Percentiles rank a stretch among this genome's conserved stretches.
These are phyloP conservation scores for Amborella trichopoda DNA, from an alignment of 164 flowering plant species.

Conservation along the genomic window DNA sequence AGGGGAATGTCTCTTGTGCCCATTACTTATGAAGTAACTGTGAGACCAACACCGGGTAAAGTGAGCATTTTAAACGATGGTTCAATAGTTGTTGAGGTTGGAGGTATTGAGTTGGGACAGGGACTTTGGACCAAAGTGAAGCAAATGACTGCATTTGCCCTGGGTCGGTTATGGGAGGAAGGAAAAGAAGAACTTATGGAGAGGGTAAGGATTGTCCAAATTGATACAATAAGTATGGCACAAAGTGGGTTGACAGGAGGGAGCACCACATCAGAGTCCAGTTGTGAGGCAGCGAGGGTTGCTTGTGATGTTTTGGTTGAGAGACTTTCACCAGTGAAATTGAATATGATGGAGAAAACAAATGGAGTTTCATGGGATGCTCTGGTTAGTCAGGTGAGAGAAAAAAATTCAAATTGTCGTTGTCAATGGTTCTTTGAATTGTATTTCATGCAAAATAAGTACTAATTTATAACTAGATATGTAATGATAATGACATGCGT, in stretches of 20 bases:
- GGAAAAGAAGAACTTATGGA: constrained; percentile 43
- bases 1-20: constrained; percentile 81
- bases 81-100: constrained; percentile 84
- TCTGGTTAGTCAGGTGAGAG: constrained; percentile 52
- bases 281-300: constrained; percentile 75
- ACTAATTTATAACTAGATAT: too few relatives aligned
- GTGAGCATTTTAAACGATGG: constrained; percentile 81
- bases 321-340: constrained; percentile 46
- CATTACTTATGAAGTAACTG: constrained; percentile 32
- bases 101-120: constrained; percentile 89
- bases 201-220: constrained; percentile 59
- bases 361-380: constrained; percentile 50
- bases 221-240: constrained; percentile 73
- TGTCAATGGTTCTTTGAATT: too few relatives aligned
- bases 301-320: constrained; percentile 66
- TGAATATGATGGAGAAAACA: constrained; percentile 35
- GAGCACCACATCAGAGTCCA: constrained; percentile 90
- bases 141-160: constrained; percentile 81
- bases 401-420: too few relatives aligned
- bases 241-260: constrained; percentile 89
- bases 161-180: constrained; percentile 34
- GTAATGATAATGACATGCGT: too few relatives aligned
- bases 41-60: constrained; percentile 70
- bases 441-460: too few relatives aligned
- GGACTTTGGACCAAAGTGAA: constrained; percentile 94